Evolutionary conservation across 129 eudicot species (phyloP), one percentile per base, ranked within the genome.

Genomic region (Flaveria robusta): DNA sequence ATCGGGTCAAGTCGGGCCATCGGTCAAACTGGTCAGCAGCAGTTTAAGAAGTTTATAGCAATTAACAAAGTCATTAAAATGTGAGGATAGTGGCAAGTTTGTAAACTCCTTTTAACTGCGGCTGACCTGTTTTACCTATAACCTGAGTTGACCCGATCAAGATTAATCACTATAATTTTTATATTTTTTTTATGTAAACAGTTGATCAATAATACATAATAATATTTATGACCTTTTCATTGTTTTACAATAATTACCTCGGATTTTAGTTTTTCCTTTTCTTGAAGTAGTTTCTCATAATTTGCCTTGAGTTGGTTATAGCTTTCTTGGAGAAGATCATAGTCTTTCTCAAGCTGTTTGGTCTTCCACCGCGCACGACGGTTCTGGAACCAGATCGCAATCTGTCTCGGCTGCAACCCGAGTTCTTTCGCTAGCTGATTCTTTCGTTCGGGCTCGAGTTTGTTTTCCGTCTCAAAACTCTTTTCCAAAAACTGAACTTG

Each of bases 331-430:
- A 93, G 59, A 31, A 85, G 71, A 31, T 90, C 96, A 49, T 88
- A 93, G 83, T 93, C 98, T 71, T 85, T 90, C 81, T 93, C 98
- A 0, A 90, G 88, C 68, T 83, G 86, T 68, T 88, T 90, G 43
- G 84, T 93, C 80, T 88, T 93, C 97, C 98, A 93, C 9, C 98
- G 86, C 6, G 98, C 98, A 41, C 98, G 83, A 4, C 97, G 88
- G 63, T 93, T 93, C 56, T 93, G 98, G 69, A 93, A 93, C 98
- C 98, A 93, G 66, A 93, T 85, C 1, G 97, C 98, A 74, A 93
- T 88, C 78, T 93, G 98, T 7, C 98, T 79, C 39, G 98, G 98
- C 84, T 93, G 92, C 96, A 93, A 79, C 26, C 92, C 92, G 12
- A 93, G 98, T 18, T 93, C 97, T 83, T 90, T 93, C n/a, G 98